Percentiles rank a stretch among this genome's conserved stretches.
Evolutionary conservation across 345 rosid species (phyloP).

Genomic region (Citrus cavaleriei): DNA sequence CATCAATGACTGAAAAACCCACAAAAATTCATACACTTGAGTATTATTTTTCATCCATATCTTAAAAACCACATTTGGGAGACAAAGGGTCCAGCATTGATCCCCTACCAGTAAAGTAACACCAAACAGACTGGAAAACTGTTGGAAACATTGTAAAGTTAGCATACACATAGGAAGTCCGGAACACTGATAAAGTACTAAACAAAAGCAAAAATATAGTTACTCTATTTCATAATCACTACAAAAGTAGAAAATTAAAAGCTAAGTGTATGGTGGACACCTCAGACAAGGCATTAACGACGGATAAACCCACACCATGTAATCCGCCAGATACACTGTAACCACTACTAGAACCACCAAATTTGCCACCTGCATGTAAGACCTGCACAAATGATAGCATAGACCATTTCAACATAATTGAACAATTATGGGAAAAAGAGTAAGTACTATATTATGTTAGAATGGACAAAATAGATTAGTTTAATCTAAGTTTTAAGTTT

Average conservation of each 20-base stretch:
- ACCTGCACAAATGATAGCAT: slow-evolving; percentile 46
- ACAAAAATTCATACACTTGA: neutral
- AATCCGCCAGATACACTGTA: slow-evolving; percentile 96
- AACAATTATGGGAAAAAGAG: neutral
- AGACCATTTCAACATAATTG: neutral
- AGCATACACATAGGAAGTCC: neutral
- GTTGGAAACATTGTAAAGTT: neutral
- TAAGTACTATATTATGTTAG: neutral
- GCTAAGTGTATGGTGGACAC: slow-evolving; percentile 33
- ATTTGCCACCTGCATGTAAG: slow-evolving; percentile 97
- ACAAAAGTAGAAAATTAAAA: neutral
- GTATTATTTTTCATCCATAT: neutral
- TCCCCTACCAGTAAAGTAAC: neutral
- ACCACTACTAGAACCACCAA: slow-evolving; percentile 97
- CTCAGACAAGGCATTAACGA: slow-evolving; percentile 98
- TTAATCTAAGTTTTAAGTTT: neutral
- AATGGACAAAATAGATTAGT: neutral
- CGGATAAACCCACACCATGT: slow-evolving; percentile 98
- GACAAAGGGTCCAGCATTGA: neutral
- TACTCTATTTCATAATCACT: neutral
- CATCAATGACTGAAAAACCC: neutral
- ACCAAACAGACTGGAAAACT: neutral
- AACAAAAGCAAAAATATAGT: neutral
- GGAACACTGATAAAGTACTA: neutral
- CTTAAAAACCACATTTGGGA: neutral